These are phyloP conservation scores for Solanum bulbocastanum DNA, from an alignment of 257 asterid species.

Conservation along the genomic window DNA sequence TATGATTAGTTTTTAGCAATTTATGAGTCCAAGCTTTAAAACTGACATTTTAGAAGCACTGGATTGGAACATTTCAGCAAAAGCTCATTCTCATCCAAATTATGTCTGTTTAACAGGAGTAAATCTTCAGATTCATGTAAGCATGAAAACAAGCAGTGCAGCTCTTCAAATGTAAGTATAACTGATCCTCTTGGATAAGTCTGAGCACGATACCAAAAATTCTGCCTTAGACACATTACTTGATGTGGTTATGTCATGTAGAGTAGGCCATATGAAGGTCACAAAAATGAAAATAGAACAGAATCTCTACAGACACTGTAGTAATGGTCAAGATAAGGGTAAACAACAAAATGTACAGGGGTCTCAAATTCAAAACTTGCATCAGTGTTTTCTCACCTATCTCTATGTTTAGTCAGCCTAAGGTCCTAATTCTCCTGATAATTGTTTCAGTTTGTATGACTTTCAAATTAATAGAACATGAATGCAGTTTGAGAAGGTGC, in stretches of 20 bases:
- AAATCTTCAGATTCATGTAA: slow-evolving; percentile 6
- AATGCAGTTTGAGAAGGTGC: slow-evolving; percentile 28
- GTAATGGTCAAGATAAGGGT: neutral
- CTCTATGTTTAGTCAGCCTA: neutral
- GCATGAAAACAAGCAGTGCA: slow-evolving; percentile 1
- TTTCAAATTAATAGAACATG: slow-evolving; percentile 3
- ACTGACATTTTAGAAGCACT: neutral
- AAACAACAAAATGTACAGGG: neutral
- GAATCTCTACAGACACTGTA: neutral
- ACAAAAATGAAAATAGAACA: neutral
- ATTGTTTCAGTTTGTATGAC: slow-evolving; percentile 5
- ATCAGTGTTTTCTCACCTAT: neutral
- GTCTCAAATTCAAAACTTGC: neutral
- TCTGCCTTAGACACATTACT: neutral
- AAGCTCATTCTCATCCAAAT: neutral
- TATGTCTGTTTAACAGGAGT: slow-evolving; percentile 13
- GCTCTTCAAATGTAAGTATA: slow-evolving; percentile 27
- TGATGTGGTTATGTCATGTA: neutral
- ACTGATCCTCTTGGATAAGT: neutral
- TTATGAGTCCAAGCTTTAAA: neutral
- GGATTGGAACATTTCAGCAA: neutral
- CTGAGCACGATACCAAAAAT: neutral
- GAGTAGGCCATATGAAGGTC: neutral
- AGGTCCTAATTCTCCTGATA: neutral
- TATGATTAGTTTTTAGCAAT: neutral